Evolutionary conservation across 1,284 basidiomycete species (phyloP), one percentile per base, ranked within the genome.

Genomic region (Cutaneotrichosporon dermatis): DNA sequence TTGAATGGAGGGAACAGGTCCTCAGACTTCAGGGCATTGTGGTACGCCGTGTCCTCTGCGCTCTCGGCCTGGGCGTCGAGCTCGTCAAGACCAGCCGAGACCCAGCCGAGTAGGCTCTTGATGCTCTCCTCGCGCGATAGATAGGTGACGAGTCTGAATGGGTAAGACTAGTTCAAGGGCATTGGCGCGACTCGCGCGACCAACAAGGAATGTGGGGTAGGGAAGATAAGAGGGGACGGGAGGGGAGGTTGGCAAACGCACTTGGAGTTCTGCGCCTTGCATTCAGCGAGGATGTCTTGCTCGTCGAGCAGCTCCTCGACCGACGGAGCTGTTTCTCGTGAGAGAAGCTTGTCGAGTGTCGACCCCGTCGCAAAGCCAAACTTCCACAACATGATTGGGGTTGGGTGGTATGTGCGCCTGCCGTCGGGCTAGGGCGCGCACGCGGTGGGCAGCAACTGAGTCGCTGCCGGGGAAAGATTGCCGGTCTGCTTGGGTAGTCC

Each of bases 291-390:
- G 57, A 97, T 82, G 76, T 97, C 93, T 74, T 92, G 89, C 79
- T 97, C 92, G 80, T 96, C 92, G 59, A 98, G 82, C 59, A 98
- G 86, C 53, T 92, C 88, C 78, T 97, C 93, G 52, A 97, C 82
- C 43, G 85, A 68, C 10, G 77, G 77, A 9, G 77, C 74, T 4
- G 69, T 69, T 60, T 76, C 75, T 37, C 78, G 60, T 35, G 70
- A 67, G 43, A 79, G 64, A 4, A 79, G 64, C 6, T 69, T 65
- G 54, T 79, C 78, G 44, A 79, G 65, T 46, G 72, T 73, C 57
- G 76, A 76, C 12, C 71, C 73, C 41, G 69, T 66, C 58, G 72
- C 69, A 61, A 76, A 76, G 52, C 74, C 72, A 69, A 78, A 76
- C 51, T 74, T 69, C 78, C 78, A 79, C 55, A 79, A 62, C 77